Evolutionary conservation across 768 basidiomycete species (phyloP), one percentile per base, ranked within the genome.

Genomic region (Sporobolomyces pararoseus): DNA sequence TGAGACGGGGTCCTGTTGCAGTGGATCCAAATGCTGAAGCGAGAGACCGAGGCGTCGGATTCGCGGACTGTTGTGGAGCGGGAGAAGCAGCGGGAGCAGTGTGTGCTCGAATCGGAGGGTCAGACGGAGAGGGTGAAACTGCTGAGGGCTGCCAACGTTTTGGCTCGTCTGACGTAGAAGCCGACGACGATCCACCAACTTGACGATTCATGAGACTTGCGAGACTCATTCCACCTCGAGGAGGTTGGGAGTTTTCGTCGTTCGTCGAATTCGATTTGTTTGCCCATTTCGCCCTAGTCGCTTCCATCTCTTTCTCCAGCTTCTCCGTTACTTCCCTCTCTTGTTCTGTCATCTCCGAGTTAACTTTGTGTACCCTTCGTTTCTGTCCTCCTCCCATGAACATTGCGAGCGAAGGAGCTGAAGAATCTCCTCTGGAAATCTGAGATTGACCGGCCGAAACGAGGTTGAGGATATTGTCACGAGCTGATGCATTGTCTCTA

Each of bases 291-390:
- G 62, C 53, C 50, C 62, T 49, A 23, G 57, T 67, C 16, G 50
- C 52, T 4, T 49, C 68, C 72, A 74, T 74, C 59, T 74, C 72
- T 14, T 17, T 35, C 53, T 74, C 72, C 47, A 74, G 63, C 39
- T 39, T 34, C 25, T 55, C 66, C 32, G 65, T 70, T 51, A 50
- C 68, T 39, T 70, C 68, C 16, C 39, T 39, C 49, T 74, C 72
- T 19, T 55, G 31, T 32, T 61, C 58, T 6, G 68, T 74, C 62
- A 65, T 66, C 6, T 58, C 68, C 12, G 27, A 32, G 9, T 58
- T 58, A 23, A 74, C 50, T 7, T 58, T 52, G 53, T 74, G 72
- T 0, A 66, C 42, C 6, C 68, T 35, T 0, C 62, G 51, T 21
- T 31, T 32, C 2, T 29, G 17, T 0, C 65, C 68, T 6, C 68